Conservation (phyloP, 805 yeast genomes). For the Candida sonorensis region DNA sequence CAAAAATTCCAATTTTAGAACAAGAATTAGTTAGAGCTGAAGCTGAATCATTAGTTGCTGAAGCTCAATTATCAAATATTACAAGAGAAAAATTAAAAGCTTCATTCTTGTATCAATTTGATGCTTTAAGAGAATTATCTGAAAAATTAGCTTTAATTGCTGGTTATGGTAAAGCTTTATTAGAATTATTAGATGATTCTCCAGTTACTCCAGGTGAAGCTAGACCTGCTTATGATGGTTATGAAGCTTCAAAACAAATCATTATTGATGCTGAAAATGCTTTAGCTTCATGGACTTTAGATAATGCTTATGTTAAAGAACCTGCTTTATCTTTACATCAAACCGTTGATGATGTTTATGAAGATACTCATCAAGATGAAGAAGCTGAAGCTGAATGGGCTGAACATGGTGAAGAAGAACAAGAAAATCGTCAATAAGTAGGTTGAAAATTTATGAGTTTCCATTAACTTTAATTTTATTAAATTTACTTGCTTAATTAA, state of each 20-base stretch:
- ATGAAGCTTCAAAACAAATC: conserved; percentile 96
- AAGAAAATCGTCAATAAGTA: too few species aligned
- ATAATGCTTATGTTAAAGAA: conserved; percentile 82
- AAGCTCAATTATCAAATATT: conserved; percentile 96
- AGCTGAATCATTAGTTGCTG: conserved; percentile 98
- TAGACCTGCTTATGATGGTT: conserved; percentile 97
- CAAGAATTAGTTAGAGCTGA: conserved; percentile 99
- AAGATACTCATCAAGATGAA: conserved; percentile 34
- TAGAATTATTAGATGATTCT: conserved; percentile 92
- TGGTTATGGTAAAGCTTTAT: conserved; percentile 95
- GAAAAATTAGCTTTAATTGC: conserved; percentile 97
- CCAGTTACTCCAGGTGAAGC: conserved; percentile 99
- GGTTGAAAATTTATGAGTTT: too few species aligned
- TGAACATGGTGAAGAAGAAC: conserved; percentile 26
- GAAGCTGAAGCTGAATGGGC: conserved; percentile 35
- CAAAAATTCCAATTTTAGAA: conserved; percentile 91
- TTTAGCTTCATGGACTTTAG: conserved; percentile 93
- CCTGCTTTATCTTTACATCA: conserved; percentile 86
- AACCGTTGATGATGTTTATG: conserved; percentile 56
- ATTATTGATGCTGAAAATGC: conserved; percentile 96
- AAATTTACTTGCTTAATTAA: neutral
- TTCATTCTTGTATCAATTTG: conserved; percentile 94
- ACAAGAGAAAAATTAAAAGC: conserved; percentile 98
- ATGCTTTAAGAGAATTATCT: conserved; percentile 87
- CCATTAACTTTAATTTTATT: too few species aligned